Percentiles rank a stretch among this genome's conserved stretches.
Evolutionary conservation across 2,329 filamentous ascomycete genomes (phyloP).

Genomic region (Cryphonectria radicalis): DNA sequence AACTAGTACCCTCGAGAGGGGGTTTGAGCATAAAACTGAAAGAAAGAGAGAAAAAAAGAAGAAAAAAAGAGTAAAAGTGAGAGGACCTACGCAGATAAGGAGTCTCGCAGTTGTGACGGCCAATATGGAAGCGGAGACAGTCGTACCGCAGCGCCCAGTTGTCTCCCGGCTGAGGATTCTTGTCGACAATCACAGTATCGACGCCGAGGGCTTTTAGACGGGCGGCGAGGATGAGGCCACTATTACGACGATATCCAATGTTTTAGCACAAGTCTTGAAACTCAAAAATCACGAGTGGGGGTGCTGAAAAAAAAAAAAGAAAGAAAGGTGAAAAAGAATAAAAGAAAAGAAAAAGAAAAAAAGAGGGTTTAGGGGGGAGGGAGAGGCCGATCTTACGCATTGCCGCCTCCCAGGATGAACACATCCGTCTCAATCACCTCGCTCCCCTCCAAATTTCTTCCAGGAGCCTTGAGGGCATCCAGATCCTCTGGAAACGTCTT

Average conservation of each 20-base stretch:
- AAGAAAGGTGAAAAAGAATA: background rate
- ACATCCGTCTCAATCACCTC: constrained; percentile 39
- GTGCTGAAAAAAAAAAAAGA: background rate
- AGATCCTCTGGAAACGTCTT: constrained; percentile 37
- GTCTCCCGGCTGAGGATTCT: constrained; percentile 41
- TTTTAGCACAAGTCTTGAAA: background rate
- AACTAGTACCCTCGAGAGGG: no score
- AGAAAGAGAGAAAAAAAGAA: constrained; percentile 31
- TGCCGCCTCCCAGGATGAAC: constrained; percentile 42
- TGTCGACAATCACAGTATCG: constrained; percentile 42
- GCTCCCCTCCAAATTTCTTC: constrained; percentile 25
- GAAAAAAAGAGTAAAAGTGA: constrained; percentile 43
- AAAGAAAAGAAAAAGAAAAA: background rate
- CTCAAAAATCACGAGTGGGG: no score
- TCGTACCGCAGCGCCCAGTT: constrained; percentile 47
- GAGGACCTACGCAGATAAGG: constrained; percentile 40
- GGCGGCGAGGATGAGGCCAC: constrained; percentile 40
- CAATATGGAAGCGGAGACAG: constrained; percentile 44
- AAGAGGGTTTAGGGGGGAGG: no score
- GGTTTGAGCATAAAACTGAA: no score
- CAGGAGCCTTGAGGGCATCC: constrained; percentile 32
- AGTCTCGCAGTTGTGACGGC: constrained; percentile 41
- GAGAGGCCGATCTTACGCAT: constrained; percentile 36
- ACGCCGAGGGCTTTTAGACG: constrained; percentile 45
- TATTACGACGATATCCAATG: constrained; percentile 17